A percentile compares a stretch with the other conserved stretches of the same genome.
Evolutionary conservation across 116 monocot species (phyloP).

Genomic region (Zostera marina): DNA sequence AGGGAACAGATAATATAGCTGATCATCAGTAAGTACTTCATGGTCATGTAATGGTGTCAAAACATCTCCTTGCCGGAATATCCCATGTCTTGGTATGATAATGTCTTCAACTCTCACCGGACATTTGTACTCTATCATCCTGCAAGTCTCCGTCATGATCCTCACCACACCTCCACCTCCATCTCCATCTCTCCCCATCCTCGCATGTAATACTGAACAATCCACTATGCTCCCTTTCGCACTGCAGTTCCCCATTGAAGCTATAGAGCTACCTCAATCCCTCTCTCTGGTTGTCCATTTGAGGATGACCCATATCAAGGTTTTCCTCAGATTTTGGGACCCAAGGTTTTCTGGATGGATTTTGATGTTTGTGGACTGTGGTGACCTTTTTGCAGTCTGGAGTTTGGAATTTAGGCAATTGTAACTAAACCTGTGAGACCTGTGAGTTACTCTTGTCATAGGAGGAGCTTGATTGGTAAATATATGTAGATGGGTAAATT

Average conservation of each 20-base stretch:
- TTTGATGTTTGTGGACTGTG: too few species aligned
- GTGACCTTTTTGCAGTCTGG: too few species aligned
- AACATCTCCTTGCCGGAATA: slow-evolving; percentile 8
- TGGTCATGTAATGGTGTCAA: slow-evolving; percentile 9
- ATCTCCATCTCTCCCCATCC: not conserved
- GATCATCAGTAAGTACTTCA: slow-evolving; percentile 7
- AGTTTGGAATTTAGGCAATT: too few species aligned
- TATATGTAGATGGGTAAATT: too few species aligned
- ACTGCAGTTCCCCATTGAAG: slow-evolving; percentile 12
- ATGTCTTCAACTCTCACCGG: slow-evolving; percentile 5
- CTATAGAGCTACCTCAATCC: too few species aligned
- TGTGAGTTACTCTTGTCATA: too few species aligned
- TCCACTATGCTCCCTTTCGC: slow-evolving; percentile 8
- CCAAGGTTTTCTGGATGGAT: too few species aligned
- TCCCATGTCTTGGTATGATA: slow-evolving; percentile 3
- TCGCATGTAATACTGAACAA: not conserved
- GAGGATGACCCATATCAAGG: too few species aligned
- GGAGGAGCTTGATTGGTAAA: too few species aligned
- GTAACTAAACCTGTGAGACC: too few species aligned
- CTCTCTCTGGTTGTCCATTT: too few species aligned
- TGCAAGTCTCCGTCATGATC: slow-evolving; percentile 5
- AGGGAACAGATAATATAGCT: slow-evolving; percentile 11
- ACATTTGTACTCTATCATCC: slow-evolving; percentile 3
- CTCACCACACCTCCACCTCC: slow-evolving; percentile 4
- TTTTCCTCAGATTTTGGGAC: too few species aligned